Evolutionary conservation across 1,284 basidiomycete species (phyloP).

Genomic region (Tremellales sp.): DNA sequence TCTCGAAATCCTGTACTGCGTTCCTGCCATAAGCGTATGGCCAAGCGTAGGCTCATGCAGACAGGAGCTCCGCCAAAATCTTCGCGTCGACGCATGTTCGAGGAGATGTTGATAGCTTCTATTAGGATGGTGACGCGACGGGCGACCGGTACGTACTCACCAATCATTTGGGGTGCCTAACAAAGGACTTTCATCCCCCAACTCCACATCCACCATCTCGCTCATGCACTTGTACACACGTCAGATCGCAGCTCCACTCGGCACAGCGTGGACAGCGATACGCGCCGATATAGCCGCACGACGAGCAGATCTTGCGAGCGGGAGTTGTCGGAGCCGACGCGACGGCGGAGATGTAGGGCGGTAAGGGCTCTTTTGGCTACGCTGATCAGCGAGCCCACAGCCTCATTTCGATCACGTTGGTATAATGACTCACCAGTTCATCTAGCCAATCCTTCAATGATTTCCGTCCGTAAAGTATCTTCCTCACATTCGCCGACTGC

Average conservation of each 20-base stretch:
- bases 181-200: conserved; percentile 27
- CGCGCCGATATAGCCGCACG: conserved; percentile 39
- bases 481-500: conserved; percentile 42
- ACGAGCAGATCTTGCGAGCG: conserved; percentile 33
- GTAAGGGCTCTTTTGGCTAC: conserved; percentile 28
- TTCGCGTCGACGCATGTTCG: too few relatives aligned
- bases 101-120: too few relatives aligned
- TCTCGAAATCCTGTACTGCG: too few relatives aligned
- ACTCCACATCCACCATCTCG: conserved; percentile 45
- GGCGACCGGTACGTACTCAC: too few relatives aligned
- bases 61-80: too few relatives aligned
- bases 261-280: conserved; percentile 37
- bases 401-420: not conserved
- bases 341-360: conserved; percentile 34
- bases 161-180: too few relatives aligned
- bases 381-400: not conserved
- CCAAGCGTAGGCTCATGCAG: too few relatives aligned
- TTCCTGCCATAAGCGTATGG: too few relatives aligned
- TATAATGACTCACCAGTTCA: conserved; percentile 31
- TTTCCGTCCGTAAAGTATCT: conserved; percentile 41
- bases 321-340: conserved; percentile 30
- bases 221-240: conserved; percentile 34
- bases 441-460: conserved; percentile 45
- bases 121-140: too few relatives aligned
- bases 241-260: conserved; percentile 38